Conservation (phyloP, 2,329 filamentous ascomycete species). For the Penicillium sp. region DNA sequence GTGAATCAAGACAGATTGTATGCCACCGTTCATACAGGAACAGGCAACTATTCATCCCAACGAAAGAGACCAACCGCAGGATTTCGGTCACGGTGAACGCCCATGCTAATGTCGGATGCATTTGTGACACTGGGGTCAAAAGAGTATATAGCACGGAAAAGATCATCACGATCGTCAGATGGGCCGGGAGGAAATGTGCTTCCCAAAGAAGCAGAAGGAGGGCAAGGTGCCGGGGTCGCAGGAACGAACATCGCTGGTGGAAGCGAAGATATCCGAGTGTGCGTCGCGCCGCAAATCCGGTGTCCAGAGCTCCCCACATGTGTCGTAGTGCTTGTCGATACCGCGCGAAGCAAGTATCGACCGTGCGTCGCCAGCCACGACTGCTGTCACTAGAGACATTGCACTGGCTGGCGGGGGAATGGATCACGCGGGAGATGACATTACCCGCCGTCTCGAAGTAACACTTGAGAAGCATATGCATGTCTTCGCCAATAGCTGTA, state of each 20-base stretch:
- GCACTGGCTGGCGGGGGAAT: slow-evolving; percentile 73
- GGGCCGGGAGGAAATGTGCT: slow-evolving; percentile 72
- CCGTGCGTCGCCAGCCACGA: slow-evolving; percentile 49
- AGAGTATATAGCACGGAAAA: slow-evolving; percentile 65
- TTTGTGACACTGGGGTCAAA: slow-evolving; percentile 56
- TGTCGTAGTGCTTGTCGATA: slow-evolving; percentile 74
- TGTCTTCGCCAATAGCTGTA: slow-evolving; percentile 74
- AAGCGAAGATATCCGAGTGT: slow-evolving; percentile 38
- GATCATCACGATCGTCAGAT: slow-evolving; percentile 68
- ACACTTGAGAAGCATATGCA: slow-evolving; percentile 80
- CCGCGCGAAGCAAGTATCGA: slow-evolving; percentile 65
- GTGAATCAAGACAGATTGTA: slow-evolving; percentile 61
- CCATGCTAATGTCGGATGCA: slow-evolving; percentile 59
- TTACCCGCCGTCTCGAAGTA: slow-evolving; percentile 76
- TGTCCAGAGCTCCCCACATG: slow-evolving; percentile 76
- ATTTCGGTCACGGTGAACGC: slow-evolving; percentile 65
- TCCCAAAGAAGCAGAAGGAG: slow-evolving; percentile 72
- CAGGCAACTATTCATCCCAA: slow-evolving; percentile 66
- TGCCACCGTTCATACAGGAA: slow-evolving; percentile 72
- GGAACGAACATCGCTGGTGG: slow-evolving; percentile 23
- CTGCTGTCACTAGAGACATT: slow-evolving; percentile 67
- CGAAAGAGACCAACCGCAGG: slow-evolving; percentile 64
- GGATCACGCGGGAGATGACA: slow-evolving; percentile 65
- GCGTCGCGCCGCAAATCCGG: slow-evolving; percentile 66
- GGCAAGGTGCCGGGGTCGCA: slow-evolving; percentile 57